Percentiles rank a stretch among this genome's conserved stretches.
Conservation (phyloP, 306 rosid genomes). For the Prunus davidiana region DNA sequence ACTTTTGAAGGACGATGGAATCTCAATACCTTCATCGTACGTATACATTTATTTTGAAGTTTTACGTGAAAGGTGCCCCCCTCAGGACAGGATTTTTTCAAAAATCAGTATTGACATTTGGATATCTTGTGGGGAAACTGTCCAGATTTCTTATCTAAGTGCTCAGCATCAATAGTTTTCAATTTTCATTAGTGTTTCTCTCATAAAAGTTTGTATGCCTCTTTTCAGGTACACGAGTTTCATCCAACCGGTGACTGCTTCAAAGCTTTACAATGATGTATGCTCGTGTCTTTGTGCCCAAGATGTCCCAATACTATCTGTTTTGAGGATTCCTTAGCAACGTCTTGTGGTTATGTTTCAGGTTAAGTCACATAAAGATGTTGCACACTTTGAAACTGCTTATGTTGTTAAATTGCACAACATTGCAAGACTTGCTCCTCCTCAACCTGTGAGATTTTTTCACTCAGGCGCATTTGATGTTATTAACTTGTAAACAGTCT, state of each 20-base stretch:
- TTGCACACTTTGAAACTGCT: conserved; percentile 86
- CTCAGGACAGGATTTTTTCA: background rate
- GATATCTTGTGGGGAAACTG: background rate
- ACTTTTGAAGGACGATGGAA: conserved; percentile 75
- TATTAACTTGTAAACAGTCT: background rate
- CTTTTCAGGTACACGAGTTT: conserved; percentile 89
- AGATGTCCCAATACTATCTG: background rate
- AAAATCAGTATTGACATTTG: background rate
- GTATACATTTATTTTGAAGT: conserved; percentile 17
- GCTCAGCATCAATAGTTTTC: background rate
- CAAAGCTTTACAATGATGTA: conserved; percentile 89
- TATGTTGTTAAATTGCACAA: conserved; percentile 90
- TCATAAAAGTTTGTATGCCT: background rate
- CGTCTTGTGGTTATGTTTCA: conserved; percentile 18
- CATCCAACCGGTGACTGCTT: conserved; percentile 92
- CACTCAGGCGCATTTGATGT: background rate
- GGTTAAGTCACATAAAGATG: conserved; percentile 89
- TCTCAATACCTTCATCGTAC: conserved; percentile 96
- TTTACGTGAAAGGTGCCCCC: background rate
- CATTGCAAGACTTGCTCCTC: conserved; percentile 74
- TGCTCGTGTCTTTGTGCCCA: background rate
- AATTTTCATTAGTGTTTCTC: background rate
- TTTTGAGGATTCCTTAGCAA: background rate
- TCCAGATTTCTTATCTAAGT: background rate
- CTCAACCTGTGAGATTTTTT: conserved; percentile 66